These are phyloP conservation scores for Orbilia ellipsospora DNA, from an alignment of 2,329 filamentous ascomycete genomes.

Conservation along the genomic window DNA sequence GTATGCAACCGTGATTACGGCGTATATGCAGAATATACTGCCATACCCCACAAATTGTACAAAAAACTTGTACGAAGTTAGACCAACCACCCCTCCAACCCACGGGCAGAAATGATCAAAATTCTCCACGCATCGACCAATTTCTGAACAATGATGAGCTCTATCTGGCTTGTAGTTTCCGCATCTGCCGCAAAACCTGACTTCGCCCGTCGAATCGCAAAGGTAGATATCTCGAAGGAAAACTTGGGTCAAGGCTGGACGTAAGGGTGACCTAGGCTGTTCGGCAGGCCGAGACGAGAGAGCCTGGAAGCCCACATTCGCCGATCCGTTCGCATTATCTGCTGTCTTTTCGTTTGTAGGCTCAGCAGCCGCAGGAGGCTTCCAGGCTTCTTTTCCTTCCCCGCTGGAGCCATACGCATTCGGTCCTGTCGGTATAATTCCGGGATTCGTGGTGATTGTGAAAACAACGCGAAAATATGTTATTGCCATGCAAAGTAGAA, in stretches of 20 bases:
- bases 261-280: slow-evolving; percentile 60
- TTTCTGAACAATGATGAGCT: slow-evolving; percentile 84
- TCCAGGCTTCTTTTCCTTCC: slow-evolving; percentile 50
- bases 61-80: slow-evolving; percentile 67
- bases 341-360: slow-evolving; percentile 26
- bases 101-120: slow-evolving; percentile 97
- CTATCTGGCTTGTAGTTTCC: slow-evolving; percentile 88
- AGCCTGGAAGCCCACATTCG: slow-evolving; percentile 30
- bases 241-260: slow-evolving; percentile 76
- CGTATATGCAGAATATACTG: slow-evolving; percentile 45
- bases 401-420: slow-evolving; percentile 43
- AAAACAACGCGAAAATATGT: slow-evolving; percentile 78
- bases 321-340: slow-evolving; percentile 13
- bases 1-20: slow-evolving; percentile 33
- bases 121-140: slow-evolving; percentile 82
- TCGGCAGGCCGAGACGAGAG: slow-evolving; percentile 30
- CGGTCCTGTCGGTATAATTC: slow-evolving; percentile 74
- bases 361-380: slow-evolving; percentile 19
- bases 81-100: slow-evolving; percentile 89
- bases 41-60: slow-evolving; percentile 48
- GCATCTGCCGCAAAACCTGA: slow-evolving; percentile 85
- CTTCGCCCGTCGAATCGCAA: slow-evolving; percentile 82
- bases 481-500: slow-evolving; percentile 73
- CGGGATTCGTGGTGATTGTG: slow-evolving; percentile 76
- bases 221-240: slow-evolving; percentile 85